A percentile compares a stretch with the other conserved stretches of the same genome.
Conservation (phyloP, 768 basidiomycete species). For the Rhodosporidiobolus odoratus region DNA sequence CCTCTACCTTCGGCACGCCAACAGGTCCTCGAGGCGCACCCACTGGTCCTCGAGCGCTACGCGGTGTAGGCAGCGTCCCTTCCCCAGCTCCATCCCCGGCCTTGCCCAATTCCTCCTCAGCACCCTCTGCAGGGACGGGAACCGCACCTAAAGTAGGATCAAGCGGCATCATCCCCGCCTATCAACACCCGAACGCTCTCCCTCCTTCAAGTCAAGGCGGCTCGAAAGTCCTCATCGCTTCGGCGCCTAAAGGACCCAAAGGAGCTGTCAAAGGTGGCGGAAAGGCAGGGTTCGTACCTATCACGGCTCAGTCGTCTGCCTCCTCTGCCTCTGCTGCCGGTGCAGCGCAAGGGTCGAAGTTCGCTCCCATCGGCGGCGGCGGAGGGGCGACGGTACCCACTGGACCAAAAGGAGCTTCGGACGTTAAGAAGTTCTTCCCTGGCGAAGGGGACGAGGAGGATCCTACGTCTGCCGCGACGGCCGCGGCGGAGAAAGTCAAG, state of each 20-base stretch:
- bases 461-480: neutral
- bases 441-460: slow-evolving; percentile 53
- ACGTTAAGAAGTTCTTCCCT: slow-evolving; percentile 72
- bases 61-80: neutral
- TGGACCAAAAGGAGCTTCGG: neutral
- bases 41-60: slow-evolving; percentile 19
- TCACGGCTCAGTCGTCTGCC: slow-evolving; percentile 3
- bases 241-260: slow-evolving; percentile 13
- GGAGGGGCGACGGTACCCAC: neutral
- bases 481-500: neutral
- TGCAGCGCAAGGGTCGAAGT: neutral
- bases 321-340: neutral
- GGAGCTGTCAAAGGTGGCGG: neutral
- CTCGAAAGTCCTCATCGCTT: neutral
- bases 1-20: neutral
- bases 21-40: neutral
- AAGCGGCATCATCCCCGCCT: neutral
- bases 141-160: no score
- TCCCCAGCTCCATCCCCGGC: neutral
- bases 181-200: slow-evolving; percentile 8
- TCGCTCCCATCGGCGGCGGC: neutral
- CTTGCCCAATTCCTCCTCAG: neutral
- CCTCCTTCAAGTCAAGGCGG: neutral
- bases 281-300: slow-evolving; percentile 24
- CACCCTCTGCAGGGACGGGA: no score